phyloP scores from a whole-genome alignment of 352 stramenopile species.

The Phytophthora citricola region DNA sequence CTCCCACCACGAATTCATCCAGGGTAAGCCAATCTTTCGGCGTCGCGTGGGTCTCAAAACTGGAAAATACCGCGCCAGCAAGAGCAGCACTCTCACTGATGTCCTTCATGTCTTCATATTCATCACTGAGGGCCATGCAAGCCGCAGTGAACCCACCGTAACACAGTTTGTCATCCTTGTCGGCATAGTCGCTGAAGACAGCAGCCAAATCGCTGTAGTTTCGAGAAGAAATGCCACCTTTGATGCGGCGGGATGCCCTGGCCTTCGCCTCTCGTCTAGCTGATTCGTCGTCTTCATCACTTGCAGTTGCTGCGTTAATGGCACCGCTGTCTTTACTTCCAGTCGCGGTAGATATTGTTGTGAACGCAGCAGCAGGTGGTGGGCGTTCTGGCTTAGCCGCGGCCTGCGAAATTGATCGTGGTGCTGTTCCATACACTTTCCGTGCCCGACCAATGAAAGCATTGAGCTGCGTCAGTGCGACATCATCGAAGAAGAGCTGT shows the following conservation, averaged over 20 bases:
- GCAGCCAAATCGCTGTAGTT: slow-evolving; percentile 58
- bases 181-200: slow-evolving; percentile 61
- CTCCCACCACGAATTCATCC: slow-evolving; percentile 82
- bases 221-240: slow-evolving; percentile 58
- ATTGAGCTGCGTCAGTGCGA: slow-evolving; percentile 81
- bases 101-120: slow-evolving; percentile 69
- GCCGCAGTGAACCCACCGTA: slow-evolving; percentile 71
- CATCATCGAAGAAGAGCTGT: slow-evolving; percentile 87
- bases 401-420: slow-evolving; percentile 20
- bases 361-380: background rate
- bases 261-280: slow-evolving; percentile 21
- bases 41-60: slow-evolving; percentile 61
- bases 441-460: slow-evolving; percentile 75
- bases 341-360: slow-evolving; percentile 4
- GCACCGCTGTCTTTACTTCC: background rate
- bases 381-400: slow-evolving; percentile 5
- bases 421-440: slow-evolving; percentile 53
- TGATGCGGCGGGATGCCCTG: slow-evolving; percentile 40
- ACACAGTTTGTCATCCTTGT: slow-evolving; percentile 61
- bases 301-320: background rate
- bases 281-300: slow-evolving; percentile 10
- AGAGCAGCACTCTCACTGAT: slow-evolving; percentile 70
- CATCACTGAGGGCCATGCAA: slow-evolving; percentile 59
- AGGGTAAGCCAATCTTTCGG: slow-evolving; percentile 77
- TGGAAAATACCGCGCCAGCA: slow-evolving; percentile 77